These are phyloP conservation scores for Mycosphaerella sp. DNA, from an alignment of 2,329 filamentous ascomycete species.

Conservation along the genomic window DNA sequence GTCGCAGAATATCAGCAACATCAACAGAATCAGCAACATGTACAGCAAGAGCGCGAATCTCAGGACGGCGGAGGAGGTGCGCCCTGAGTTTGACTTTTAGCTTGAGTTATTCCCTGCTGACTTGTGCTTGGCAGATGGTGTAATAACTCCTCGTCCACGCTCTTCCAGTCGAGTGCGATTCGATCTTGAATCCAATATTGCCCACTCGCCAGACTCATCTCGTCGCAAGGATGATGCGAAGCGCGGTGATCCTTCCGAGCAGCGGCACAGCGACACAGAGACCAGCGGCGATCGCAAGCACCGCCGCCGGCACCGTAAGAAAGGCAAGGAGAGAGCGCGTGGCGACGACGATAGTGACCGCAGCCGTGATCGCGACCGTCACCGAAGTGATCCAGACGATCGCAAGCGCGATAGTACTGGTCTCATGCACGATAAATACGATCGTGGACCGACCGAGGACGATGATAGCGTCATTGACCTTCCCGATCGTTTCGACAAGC, in stretches of 20 bases:
- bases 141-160: conserved; percentile 24
- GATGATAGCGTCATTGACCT: conserved; percentile 34
- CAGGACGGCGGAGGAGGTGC: conserved; percentile 26
- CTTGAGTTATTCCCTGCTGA: conserved; percentile 5
- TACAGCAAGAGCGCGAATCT: conserved; percentile 26
- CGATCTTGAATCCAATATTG: conserved; percentile 30
- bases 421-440: conserved; percentile 28
- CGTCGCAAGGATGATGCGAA: conserved; percentile 24
- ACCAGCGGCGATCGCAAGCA: conserved; percentile 19
- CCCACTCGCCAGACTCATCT: conserved; percentile 26
- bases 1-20: conserved; percentile 13
- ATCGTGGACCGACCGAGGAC: conserved; percentile 22
- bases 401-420: conserved; percentile 14
- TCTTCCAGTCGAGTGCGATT: conserved; percentile 31
- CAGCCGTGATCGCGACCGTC: not conserved
- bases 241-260: conserved; percentile 18
- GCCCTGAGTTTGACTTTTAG: conserved; percentile 18
- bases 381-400: conserved; percentile 4
- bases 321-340: conserved; percentile 19
- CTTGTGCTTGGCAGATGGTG: conserved; percentile 25
- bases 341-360: conserved; percentile 10
- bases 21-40: conserved; percentile 7
- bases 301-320: conserved; percentile 16
- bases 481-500: conserved; percentile 34
- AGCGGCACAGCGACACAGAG: conserved; percentile 19